Base-by-base conservation (phyloP, 2,329 filamentous ascomycete species). In the Diaporthe helianthi region DNA sequence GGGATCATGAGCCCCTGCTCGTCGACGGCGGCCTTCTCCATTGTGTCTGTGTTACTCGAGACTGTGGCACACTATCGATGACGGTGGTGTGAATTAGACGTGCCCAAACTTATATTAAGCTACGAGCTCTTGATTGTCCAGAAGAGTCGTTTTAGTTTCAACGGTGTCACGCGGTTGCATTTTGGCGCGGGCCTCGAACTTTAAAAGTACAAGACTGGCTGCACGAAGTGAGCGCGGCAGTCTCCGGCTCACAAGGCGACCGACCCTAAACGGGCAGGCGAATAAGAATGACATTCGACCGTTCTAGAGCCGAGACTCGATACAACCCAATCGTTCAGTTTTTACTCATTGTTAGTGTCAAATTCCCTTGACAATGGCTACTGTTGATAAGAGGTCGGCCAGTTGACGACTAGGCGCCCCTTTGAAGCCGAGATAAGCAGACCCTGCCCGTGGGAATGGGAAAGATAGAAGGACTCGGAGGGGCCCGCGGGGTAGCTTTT, bases 1-100 rank as follows among this genome's bases (percentile, higher is more conserved):
- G 76, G 76, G 72, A 78, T 78, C 71, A 77, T 55, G 36, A 78
- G 76, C 26, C 76, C 76, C 24, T 75, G 73, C 36, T 70, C 72
- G 68, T 77, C 69, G 9, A 78, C 76, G 10, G 76, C 76, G 12
- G 78, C 75, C 54, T 77, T 78, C 58, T 78, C 77, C 78, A 80
- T 80, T 15, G 51, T 75, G 58, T n/a, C 22, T 47, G 12, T 33
- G 12, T 33, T 68, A 36, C 36, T 67, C 22, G 22, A 38, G 41
- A n/a, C 41, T 29, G 31, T n/a, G 41, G 41, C 54, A 58, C 24
- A 12, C 52, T 31, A 58, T 29, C 17, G 47, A 22, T 38, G 2
- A 51, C 17, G 19, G 3, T 5, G 12, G 26, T n/a, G 1, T 12
- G 31, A 29, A 15, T 38, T 5, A 17, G 29, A 13, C 19, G 29